phyloP scores from a whole-genome alignment of 768 basidiomycete genomes.

The Paxillus involutus region DNA sequence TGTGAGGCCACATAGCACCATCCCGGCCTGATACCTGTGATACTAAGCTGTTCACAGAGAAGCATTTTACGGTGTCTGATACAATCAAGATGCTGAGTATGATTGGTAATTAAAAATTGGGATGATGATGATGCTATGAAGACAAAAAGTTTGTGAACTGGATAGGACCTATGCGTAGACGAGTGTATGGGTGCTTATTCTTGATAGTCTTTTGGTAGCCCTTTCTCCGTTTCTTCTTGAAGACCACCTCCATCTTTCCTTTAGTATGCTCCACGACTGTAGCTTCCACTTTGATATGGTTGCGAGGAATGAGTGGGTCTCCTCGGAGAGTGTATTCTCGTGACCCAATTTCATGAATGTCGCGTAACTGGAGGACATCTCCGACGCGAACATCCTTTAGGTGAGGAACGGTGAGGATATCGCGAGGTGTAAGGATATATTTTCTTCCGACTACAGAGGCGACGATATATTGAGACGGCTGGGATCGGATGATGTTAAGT shows the following conservation, averaged over 20 bases:
- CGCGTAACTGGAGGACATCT: slow-evolving; percentile 75
- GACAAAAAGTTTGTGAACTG: slow-evolving; percentile 38
- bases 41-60: too few species aligned
- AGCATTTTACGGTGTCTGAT: not conserved
- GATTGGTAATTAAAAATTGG: not conserved
- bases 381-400: slow-evolving; percentile 86
- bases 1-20: too few species aligned
- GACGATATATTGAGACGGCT: slow-evolving; percentile 90
- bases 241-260: slow-evolving; percentile 84
- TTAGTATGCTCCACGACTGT: slow-evolving; percentile 99
- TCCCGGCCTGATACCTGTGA: too few species aligned
- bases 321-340: slow-evolving; percentile 91
- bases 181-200: slow-evolving; percentile 95
- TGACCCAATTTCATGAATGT: slow-evolving; percentile 93
- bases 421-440: slow-evolving; percentile 87
- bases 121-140: slow-evolving; percentile 25
- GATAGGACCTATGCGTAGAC: slow-evolving; percentile 88
- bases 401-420: slow-evolving; percentile 91
- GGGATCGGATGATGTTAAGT: slow-evolving; percentile 80
- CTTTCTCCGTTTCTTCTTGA: slow-evolving; percentile 99
- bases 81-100: not conserved
- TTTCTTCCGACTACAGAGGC: slow-evolving; percentile 84
- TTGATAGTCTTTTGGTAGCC: slow-evolving; percentile 93
- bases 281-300: slow-evolving; percentile 72
- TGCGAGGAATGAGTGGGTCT: slow-evolving; percentile 64